Conservation (phyloP, 1,284 basidiomycete genomes). For the Cronartium quercuum region DNA sequence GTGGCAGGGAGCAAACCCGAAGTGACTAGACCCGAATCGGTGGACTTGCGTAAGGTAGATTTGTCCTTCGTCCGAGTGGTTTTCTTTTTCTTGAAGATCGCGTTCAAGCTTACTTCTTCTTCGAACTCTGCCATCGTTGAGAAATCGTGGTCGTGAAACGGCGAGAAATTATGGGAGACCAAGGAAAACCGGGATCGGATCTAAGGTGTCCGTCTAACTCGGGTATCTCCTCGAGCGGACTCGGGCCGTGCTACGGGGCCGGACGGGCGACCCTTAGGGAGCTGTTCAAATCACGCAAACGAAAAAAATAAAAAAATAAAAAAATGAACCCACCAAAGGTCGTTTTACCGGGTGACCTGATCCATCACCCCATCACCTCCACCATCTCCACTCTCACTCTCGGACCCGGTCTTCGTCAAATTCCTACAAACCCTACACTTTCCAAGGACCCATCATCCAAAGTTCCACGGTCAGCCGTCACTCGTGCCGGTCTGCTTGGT, state of each 20-base stretch:
- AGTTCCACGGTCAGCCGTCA: slow-evolving; percentile 12
- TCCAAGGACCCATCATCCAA: background rate
- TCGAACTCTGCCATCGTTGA: background rate
- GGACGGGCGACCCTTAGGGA: no score
- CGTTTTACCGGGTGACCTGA: slow-evolving; percentile 27
- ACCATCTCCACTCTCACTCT: slow-evolving; percentile 12
- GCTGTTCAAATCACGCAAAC: no score
- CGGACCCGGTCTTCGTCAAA: slow-evolving; percentile 11
- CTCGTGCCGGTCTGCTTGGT: slow-evolving; percentile 19
- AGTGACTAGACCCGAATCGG: background rate
- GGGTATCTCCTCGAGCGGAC: no score
- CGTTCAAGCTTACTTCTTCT: background rate
- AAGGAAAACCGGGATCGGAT: no score
- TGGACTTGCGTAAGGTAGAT: background rate
- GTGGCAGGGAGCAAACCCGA: background rate
- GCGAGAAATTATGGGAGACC: no score
- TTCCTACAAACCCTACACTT: background rate
- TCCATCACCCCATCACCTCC: background rate
- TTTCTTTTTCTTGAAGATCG: slow-evolving; percentile 2
- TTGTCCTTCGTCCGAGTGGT: background rate
- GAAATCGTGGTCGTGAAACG: no score
- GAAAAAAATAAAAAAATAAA: no score
- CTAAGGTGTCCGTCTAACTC: no score
- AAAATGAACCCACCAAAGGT: background rate
- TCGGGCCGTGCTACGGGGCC: no score